Evolutionary conservation across 495 filamentous ascomycete genomes (phyloP).

Genomic region (Usnea hakonensis): DNA sequence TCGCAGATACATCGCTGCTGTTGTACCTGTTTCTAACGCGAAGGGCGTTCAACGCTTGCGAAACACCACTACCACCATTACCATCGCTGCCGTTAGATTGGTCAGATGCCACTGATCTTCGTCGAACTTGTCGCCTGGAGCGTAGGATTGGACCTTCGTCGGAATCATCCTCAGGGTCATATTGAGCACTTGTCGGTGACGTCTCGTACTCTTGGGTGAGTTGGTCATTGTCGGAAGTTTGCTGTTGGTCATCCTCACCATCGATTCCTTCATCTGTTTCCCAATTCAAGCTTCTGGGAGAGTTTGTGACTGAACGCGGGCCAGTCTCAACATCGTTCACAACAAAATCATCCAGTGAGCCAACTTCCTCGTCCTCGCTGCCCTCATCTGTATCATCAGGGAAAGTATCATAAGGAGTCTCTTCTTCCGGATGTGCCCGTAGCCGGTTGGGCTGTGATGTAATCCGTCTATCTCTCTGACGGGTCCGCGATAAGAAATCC

Average conservation of each 20-base stretch:
- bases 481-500: not conserved
- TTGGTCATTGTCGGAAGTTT: constrained; percentile 5
- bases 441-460: not conserved
- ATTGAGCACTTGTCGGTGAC: not conserved
- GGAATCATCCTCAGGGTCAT: constrained; percentile 10
- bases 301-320: constrained; percentile 8
- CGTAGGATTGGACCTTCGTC: constrained; percentile 34
- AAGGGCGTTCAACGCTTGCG: constrained; percentile 3
- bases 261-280: constrained; percentile 13
- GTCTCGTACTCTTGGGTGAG: not conserved
- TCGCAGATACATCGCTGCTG: not conserved
- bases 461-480: not conserved
- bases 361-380: constrained; percentile 29
- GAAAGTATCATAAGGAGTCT: not conserved
- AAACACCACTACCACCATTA: not conserved
- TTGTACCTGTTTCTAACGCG: not conserved
- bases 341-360: constrained; percentile 38
- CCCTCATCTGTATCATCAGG: constrained; percentile 10
- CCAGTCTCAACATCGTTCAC: constrained; percentile 30
- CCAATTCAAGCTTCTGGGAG: constrained; percentile 8
- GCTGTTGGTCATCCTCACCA: not conserved
- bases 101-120: not conserved
- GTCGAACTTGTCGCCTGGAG: constrained; percentile 5
- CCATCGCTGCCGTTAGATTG: not conserved
- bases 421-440: not conserved